Evolutionary conservation across 805 yeast species (phyloP).

Genomic region (Ogataea siamensis): DNA sequence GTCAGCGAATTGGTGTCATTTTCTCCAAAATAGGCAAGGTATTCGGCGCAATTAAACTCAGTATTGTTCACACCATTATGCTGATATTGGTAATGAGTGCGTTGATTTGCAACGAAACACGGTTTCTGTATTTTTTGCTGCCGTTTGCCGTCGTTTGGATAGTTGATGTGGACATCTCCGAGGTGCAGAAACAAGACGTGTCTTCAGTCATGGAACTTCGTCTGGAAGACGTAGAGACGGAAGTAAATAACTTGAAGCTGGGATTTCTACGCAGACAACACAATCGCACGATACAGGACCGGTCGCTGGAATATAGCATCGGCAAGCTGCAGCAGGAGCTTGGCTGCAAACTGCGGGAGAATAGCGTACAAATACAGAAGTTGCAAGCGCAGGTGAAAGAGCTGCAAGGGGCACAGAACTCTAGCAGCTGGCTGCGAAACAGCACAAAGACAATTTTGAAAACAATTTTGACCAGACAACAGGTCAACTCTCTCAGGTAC

Average conservation of each 20-base stretch:
- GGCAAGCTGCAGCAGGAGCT: constrained; percentile 11
- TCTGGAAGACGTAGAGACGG: constrained; percentile 15
- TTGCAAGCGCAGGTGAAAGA: constrained; percentile 5
- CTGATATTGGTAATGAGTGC: constrained; percentile 17
- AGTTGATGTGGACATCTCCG: constrained; percentile 11
- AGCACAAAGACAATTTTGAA: constrained; percentile 9
- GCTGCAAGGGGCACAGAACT: background rate
- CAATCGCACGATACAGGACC: constrained; percentile 9
- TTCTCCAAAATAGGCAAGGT: constrained; percentile 7
- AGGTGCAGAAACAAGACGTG: background rate
- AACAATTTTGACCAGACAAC: constrained; percentile 10
- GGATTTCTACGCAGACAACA: constrained; percentile 13
- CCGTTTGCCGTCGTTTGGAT: constrained; percentile 16
- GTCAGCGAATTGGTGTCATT: constrained; percentile 10
- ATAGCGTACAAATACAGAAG: constrained; percentile 8
- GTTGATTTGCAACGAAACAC: constrained; percentile 13
- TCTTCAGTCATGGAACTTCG: constrained; percentile 7
- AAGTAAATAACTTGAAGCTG: constrained; percentile 12
- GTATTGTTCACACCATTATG: constrained; percentile 13
- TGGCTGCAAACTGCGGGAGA: constrained; percentile 8
- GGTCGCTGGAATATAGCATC: constrained; percentile 10
- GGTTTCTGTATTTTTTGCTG: constrained; percentile 13
- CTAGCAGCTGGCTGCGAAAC: constrained; percentile 5
- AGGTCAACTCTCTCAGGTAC: constrained; percentile 7
- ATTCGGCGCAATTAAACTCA: constrained; percentile 10